Evolutionary conservation across 2,329 filamentous ascomycete genomes (phyloP), one percentile per base, ranked within the genome.

Genomic region (Lachnellula subtilissima): DNA sequence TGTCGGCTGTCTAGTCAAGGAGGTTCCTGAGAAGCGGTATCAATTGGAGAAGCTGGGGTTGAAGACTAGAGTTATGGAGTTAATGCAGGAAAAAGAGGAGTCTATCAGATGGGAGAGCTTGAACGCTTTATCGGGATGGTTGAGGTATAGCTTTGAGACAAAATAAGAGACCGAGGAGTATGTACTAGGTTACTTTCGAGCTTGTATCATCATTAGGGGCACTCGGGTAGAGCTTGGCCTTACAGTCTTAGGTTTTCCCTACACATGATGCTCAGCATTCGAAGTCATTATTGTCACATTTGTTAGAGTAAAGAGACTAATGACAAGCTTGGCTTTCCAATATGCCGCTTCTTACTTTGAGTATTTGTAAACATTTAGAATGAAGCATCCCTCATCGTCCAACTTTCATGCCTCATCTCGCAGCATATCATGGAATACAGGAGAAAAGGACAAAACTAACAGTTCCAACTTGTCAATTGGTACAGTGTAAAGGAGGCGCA

Each of bases 41-140:
- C 78, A 83, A 67, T 73, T 89, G 65, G 87, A 89, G 72, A 86
- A 81, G 69, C 64, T 87, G 49, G 85, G 85, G 0, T 68, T 89
- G 60, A 90, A 90, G 74, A 76, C 77, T 3, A 76, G 85, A 56
- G 83, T 89, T 42, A 88, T 90, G 85, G 84, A 84, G 67, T 70
- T 89, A 64, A 89, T 90, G 87, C 78, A 80, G 55, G 84, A 88
- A 69, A 76, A 79, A 60, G 85, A 89, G 67, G 86, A 89, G 72
- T 78, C 77, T 43, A 86, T 90, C 22, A 74, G 87, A 65, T 89
- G 86, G 85, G 87, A 90, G 74, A 87, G 84, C 70, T 73, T 90
- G 74, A 82, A 84, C 65, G 86, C 87, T 35, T 84, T 89, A 23
- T 86, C 87, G 19, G 87, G 88, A 71, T 90, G 87, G 85, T 72